These are phyloP conservation scores for Pisolithus microcarpus DNA, from an alignment of 768 basidiomycete genomes.

Conservation along the genomic window DNA sequence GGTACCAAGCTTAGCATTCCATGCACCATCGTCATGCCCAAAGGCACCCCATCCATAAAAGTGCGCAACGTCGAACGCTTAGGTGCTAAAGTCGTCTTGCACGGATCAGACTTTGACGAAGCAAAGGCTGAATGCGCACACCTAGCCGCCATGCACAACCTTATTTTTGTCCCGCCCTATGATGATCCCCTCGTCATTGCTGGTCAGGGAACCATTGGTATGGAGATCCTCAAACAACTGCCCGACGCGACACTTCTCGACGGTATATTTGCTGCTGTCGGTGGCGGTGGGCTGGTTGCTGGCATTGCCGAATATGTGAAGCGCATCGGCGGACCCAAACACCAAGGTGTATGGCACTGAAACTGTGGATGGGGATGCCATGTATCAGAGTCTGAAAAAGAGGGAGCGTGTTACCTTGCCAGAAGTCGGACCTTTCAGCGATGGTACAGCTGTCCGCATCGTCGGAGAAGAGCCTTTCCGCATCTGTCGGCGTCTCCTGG, in stretches of 20 bases:
- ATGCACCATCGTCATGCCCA: conserved; percentile 98
- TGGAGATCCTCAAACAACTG: conserved; percentile 91
- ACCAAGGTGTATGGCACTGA: conserved; percentile 87
- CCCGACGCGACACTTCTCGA: conserved; percentile 69
- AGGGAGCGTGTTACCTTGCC: conserved; percentile 77
- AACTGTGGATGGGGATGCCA: conserved; percentile 91
- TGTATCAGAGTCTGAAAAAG: conserved; percentile 72
- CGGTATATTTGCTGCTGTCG: conserved; percentile 84
- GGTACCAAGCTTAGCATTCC: conserved; percentile 81
- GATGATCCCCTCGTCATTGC: conserved; percentile 97
- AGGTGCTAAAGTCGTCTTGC: conserved; percentile 89
- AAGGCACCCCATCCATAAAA: conserved; percentile 93
- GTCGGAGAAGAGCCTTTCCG: conserved; percentile 95
- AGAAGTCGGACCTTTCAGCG: conserved; percentile 95
- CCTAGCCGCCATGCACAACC: conserved; percentile 65
- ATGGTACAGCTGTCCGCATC: conserved; percentile 94
- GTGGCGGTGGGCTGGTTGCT: conserved; percentile 89
- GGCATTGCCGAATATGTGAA: conserved; percentile 91
- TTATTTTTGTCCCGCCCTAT: conserved; percentile 92
- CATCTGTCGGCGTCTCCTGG: conserved; percentile 78
- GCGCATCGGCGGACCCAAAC: conserved; percentile 76
- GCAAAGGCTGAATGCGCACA: conserved; percentile 92
- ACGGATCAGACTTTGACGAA: conserved; percentile 91
- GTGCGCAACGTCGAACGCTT: conserved; percentile 91
- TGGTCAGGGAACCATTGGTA: conserved; percentile 90